Base-by-base conservation (phyloP, 2,329 filamentous ascomycete genomes). In the Ceratocystis colombiana region DNA sequence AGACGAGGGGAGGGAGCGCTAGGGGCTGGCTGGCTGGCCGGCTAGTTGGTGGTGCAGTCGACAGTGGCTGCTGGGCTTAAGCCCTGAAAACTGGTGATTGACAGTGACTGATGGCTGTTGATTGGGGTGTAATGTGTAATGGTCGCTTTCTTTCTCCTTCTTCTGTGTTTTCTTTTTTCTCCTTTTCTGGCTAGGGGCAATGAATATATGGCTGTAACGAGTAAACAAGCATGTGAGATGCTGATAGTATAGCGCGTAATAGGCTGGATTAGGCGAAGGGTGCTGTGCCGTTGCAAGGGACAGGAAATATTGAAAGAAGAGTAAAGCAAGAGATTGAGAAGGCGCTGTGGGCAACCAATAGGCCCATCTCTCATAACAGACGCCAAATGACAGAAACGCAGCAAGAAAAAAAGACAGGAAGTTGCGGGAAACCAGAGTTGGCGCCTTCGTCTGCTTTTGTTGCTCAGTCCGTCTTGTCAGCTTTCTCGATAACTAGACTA, bases 401-500 rank as follows among this genome's bases (percentile, higher is more conserved):
- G 45, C 48, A 64, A 59, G 8, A 25, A 28, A 57, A 5, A 45
- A 46, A 62, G 25, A 22, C 6, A 62, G 5, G 25, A 22, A 45
- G 37, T 17, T 37, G 15, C 44, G 48, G 41, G 46, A 17, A 45
- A 48, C 61, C 22, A 33, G 61, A 62, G 37, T n/a, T 30, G 30
- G 55, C 55, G 55, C 55, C 37, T 59, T 20, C 28, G 30, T n/a
- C 17, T 30, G 30, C 55, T 59, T 59, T 33, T 59, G 55, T 33
- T 59, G 25, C 30, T 37, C 37, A 41, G 10, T 41, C 37, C 37
- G 37, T 5, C 37, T 41, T 41, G 37, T 5, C 10, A 5, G 10
- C 2, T 59, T 8, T 37, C 48, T 59, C 28, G 28, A 30, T 15
- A 17, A 25, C 55, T 22, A n/a, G 55, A 30, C 55, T 59, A n/a